A percentile compares a stretch with the other conserved stretches of the same genome.
These are phyloP conservation scores for Barnettozyma salicaria DNA, from an alignment of 805 yeast genomes.

Conservation along the genomic window DNA sequence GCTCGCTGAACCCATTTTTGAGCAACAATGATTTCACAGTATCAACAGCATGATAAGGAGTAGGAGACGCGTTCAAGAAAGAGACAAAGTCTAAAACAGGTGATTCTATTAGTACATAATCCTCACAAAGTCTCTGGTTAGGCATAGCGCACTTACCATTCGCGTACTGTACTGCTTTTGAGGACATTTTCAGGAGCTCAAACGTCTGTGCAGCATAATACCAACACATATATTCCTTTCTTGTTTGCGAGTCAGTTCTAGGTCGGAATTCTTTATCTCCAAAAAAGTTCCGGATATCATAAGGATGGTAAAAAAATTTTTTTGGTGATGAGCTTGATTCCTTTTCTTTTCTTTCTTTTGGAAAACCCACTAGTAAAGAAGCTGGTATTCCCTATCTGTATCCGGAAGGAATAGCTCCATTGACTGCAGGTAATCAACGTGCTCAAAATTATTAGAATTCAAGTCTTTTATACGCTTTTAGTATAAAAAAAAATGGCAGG, in stretches of 20 bases:
- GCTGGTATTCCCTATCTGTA: constrained; percentile 1
- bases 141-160: constrained; percentile 16
- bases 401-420: background rate
- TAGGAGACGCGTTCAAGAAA: constrained; percentile 80
- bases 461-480: no score
- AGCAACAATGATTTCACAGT: constrained; percentile 50
- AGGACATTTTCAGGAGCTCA: constrained; percentile 12
- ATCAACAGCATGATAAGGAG: constrained; percentile 90
- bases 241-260: no score
- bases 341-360: constrained; percentile 2
- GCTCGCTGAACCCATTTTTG: constrained; percentile 63
- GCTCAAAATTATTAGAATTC: no score
- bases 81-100: constrained; percentile 50
- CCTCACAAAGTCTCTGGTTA: background rate
- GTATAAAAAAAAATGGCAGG: constrained; percentile 19
- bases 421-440: no score
- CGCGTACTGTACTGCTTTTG: constrained; percentile 24
- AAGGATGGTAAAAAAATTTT: constrained; percentile 1
- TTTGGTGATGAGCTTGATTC: constrained; percentile 2
- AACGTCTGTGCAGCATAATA: no score
- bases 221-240: no score
- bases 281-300: background rate
- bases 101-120: constrained; percentile 12
- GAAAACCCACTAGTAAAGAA: no score
- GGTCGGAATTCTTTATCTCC: no score